phyloP scores from a whole-genome alignment of 495 filamentous ascomycete species.

The Xeromyces bisporus region DNA sequence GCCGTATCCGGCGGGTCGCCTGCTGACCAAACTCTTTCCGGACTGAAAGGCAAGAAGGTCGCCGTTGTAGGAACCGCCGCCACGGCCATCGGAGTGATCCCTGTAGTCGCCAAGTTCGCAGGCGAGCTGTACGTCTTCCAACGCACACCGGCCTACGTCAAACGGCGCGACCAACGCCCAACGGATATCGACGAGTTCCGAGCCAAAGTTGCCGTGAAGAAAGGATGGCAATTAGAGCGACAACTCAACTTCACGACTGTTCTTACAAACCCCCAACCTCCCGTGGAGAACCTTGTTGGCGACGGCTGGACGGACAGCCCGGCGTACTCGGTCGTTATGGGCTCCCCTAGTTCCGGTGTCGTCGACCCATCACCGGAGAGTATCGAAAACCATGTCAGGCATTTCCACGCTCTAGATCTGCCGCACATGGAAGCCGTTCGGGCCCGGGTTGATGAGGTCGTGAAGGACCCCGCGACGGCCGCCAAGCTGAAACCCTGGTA shows the following conservation, averaged over 20 bases:
- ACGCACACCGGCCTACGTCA: background rate
- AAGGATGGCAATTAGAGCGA: background rate
- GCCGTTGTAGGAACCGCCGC: constrained; percentile 24
- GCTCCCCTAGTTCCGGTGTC: background rate
- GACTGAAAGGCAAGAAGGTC: constrained; percentile 16
- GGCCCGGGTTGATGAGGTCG: background rate
- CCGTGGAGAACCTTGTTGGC: background rate
- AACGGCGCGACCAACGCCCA: background rate
- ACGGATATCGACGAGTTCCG: background rate
- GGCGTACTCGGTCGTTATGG: background rate
- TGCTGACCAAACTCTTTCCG: background rate
- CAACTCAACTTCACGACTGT: background rate
- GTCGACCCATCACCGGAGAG: background rate
- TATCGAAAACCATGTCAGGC: background rate
- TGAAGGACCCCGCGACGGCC: background rate
- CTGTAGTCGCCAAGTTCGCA: background rate
- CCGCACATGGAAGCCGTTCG: background rate
- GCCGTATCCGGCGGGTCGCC: background rate
- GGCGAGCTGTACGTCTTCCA: background rate
- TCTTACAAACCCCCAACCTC: background rate
- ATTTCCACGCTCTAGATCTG: background rate
- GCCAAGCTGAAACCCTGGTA: background rate
- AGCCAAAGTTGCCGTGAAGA: background rate
- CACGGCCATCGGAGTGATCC: background rate
- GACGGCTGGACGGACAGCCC: background rate